These are phyloP conservation scores for Platanthera guangdongensis DNA, from an alignment of 106 monocot species.

Conservation along the genomic window DNA sequence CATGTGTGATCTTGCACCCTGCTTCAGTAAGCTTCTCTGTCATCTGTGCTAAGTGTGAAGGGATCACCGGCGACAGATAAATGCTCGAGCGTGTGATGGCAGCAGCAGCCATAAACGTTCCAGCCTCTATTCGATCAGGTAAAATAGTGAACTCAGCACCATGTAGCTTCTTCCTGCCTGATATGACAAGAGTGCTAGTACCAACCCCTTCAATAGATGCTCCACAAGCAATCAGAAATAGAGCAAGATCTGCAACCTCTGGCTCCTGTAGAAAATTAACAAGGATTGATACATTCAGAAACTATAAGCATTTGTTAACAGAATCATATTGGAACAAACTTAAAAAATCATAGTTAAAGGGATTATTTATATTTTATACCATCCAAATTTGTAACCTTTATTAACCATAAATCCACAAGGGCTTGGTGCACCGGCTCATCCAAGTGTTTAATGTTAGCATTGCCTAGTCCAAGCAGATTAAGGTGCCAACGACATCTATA, in stretches of 20 bases:
- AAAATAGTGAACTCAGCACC: slow-evolving; percentile 32
- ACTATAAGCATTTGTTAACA: background rate
- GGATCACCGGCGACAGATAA: slow-evolving; percentile 39
- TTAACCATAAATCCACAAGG: background rate
- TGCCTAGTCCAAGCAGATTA: too few relatives aligned
- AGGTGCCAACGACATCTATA: too few relatives aligned
- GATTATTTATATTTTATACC: background rate
- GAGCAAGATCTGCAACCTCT: slow-evolving; percentile 44
- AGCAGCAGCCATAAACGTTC: slow-evolving; percentile 50
- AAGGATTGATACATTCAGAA: background rate
- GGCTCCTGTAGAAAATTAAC: slow-evolving; percentile 30
- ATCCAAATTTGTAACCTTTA: background rate
- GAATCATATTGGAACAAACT: background rate
- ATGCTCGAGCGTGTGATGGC: slow-evolving; percentile 44
- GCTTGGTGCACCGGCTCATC: too few relatives aligned
- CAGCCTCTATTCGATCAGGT: slow-evolving; percentile 50
- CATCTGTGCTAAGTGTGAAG: slow-evolving; percentile 20
- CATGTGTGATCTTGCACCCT: slow-evolving; percentile 40
- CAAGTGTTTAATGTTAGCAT: too few relatives aligned
- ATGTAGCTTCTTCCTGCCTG: slow-evolving; percentile 24
- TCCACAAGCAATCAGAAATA: slow-evolving; percentile 40
- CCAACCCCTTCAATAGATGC: slow-evolving; percentile 40
- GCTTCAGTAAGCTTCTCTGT: slow-evolving; percentile 30
- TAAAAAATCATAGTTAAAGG: background rate
- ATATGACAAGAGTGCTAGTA: slow-evolving; percentile 28